A percentile compares a stretch with the other conserved stretches of the same genome.
These are phyloP conservation scores for Erysimum cheiranthoides DNA, from an alignment of 345 rosid genomes.

Conservation along the genomic window DNA sequence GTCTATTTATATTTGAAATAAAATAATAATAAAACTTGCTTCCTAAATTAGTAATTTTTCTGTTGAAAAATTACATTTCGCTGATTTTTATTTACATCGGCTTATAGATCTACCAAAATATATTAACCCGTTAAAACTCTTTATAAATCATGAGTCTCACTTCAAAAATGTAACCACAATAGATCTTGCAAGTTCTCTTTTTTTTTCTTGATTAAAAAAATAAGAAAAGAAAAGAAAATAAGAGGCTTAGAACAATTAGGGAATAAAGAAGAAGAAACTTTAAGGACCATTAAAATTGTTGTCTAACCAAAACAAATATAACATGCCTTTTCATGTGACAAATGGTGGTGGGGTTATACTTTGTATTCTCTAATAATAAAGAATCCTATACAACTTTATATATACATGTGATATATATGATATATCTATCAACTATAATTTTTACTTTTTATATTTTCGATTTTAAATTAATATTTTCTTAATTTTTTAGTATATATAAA, in stretches of 20 bases:
- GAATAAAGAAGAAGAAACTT: conserved; percentile 33
- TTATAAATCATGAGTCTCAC: background rate
- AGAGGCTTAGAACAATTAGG: conserved; percentile 21
- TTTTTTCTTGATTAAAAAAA: background rate
- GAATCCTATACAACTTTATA: conserved; percentile 29
- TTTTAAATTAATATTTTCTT: background rate
- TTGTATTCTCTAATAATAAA: conserved; percentile 8
- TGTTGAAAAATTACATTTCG: background rate
- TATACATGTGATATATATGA: conserved; percentile 19
- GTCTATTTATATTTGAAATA: background rate
- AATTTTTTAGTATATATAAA: background rate
- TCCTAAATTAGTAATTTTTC: background rate
- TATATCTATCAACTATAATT: background rate
- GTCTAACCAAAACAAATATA: conserved; percentile 37
- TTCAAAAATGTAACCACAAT: background rate
- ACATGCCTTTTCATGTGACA: conserved; percentile 41
- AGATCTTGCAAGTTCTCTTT: background rate
- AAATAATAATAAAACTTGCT: background rate
- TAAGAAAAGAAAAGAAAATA: background rate
- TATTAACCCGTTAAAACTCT: background rate
- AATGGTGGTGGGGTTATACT: conserved; percentile 38
- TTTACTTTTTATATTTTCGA: background rate
- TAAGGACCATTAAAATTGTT: conserved; percentile 33
- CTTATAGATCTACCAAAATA: background rate
- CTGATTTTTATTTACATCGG: background rate